Conservation (phyloP, 1,284 basidiomycete genomes). For the Cryptococcus sp. region DNA sequence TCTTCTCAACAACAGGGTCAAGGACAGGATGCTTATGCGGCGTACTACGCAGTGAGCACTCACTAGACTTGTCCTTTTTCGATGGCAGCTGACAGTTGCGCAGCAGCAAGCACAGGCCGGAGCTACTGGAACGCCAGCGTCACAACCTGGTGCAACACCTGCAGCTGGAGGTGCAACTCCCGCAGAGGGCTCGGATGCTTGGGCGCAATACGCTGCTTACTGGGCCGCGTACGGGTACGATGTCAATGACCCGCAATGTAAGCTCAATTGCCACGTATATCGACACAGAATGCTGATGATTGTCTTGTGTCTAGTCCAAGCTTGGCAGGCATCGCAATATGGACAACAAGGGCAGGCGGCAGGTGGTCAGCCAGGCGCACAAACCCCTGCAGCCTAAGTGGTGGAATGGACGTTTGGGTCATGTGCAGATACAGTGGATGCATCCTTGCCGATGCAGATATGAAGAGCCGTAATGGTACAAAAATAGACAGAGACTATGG, state of each 20-base stretch:
- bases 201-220: slow-evolving; percentile 54
- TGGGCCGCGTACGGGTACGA: slow-evolving; percentile 83
- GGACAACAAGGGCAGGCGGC: slow-evolving; percentile 31
- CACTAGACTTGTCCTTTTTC: background rate
- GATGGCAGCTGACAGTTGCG: slow-evolving; percentile 7
- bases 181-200: slow-evolving; percentile 48
- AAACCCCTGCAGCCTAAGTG: slow-evolving; percentile 8
- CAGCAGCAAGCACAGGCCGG: slow-evolving; percentile 25
- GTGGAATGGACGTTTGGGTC: slow-evolving; percentile 1
- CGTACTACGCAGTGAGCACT: slow-evolving; percentile 35
- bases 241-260: slow-evolving; percentile 62
- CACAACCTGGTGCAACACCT: slow-evolving; percentile 46
- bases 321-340: slow-evolving; percentile 49
- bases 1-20: slow-evolving; percentile 51
- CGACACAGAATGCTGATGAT: background rate
- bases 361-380: slow-evolving; percentile 2
- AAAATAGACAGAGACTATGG: background rate
- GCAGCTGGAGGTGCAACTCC: slow-evolving; percentile 48
- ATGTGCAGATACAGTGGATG: background rate
- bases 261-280: slow-evolving; percentile 17
- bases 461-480: too few species aligned
- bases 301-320: slow-evolving; percentile 38
- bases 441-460: too few species aligned
- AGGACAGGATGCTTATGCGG: slow-evolving; percentile 29
- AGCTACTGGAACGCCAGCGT: slow-evolving; percentile 19